Conservation (phyloP, 352 stramenopile genomes). For the Phytophthora meadii region DNA sequence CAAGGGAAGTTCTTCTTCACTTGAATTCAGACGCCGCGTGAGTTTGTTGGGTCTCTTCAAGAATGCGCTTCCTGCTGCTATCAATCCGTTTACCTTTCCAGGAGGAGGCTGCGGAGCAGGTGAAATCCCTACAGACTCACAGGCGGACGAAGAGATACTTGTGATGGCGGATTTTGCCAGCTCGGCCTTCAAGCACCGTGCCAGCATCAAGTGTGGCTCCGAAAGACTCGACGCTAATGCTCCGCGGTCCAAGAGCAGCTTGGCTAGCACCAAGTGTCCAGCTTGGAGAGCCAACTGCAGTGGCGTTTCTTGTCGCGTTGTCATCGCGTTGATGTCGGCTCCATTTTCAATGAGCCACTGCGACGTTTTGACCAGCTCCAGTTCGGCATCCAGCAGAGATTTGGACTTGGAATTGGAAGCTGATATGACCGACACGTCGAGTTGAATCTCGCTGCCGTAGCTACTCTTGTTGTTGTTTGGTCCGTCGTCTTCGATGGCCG, state of each 20-base stretch:
- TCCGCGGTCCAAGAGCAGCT: slow-evolving; percentile 62
- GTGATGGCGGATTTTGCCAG: slow-evolving; percentile 69
- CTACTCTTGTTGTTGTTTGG: slow-evolving; percentile 33
- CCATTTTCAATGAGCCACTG: slow-evolving; percentile 84
- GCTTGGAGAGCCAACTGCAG: slow-evolving; percentile 65
- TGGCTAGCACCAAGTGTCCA: slow-evolving; percentile 57
- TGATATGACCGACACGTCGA: slow-evolving; percentile 27
- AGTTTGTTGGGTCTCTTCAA: slow-evolving; percentile 32
- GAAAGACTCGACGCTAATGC: slow-evolving; percentile 56
- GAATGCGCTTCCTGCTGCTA: slow-evolving; percentile 26
- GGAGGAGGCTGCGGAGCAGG: slow-evolving; percentile 10
- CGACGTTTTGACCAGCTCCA: slow-evolving; percentile 63
- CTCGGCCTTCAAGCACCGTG: slow-evolving; percentile 59
- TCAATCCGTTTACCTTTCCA: slow-evolving; percentile 9
- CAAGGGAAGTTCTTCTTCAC: slow-evolving; percentile 48
- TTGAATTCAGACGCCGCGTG: slow-evolving; percentile 20
- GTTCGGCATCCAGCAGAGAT: slow-evolving; percentile 47
- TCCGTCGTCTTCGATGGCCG: slow-evolving; percentile 22
- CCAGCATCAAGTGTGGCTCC: slow-evolving; percentile 45
- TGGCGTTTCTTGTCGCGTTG: slow-evolving; percentile 53
- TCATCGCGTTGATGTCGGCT: slow-evolving; percentile 64
- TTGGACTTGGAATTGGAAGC: slow-evolving; percentile 36
- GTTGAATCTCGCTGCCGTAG: slow-evolving; percentile 22
- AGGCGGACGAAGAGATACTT: slow-evolving; percentile 53
- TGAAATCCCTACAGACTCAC: slow-evolving; percentile 12